Evolutionary conservation across 2,329 filamentous ascomycete species (phyloP), one percentile per base, ranked within the genome.

Genomic region (Arthrocladium fulminans): DNA sequence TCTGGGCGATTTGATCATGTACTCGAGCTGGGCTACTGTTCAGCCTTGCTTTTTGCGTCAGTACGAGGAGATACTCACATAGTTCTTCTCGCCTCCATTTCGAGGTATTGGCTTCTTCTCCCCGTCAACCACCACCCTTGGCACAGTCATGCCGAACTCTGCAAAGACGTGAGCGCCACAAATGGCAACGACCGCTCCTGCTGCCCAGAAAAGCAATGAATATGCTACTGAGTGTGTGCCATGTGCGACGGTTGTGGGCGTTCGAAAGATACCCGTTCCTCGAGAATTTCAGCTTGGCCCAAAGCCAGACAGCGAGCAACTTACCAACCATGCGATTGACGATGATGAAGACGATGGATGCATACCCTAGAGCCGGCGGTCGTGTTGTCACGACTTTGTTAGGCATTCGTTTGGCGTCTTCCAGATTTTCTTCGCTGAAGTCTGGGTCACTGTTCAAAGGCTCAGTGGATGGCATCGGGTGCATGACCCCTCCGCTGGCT

Each of bases 251-350:
- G 66, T 65, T 30, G 68, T 66, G 3, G 73, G 72, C 0, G 69
- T 73, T 5, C 69, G 70, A 54, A 73, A 75, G 49, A 75, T 73
- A 32, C 72, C 73, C 0, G 71, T 72, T 10, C 73, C 73, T 48
- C 2, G 12, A 22, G 4, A 20, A 37, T 23, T 9, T 48, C 37
- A 48, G 46, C 23, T 20, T 24, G 12, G n/a, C 20, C n/a, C 13
- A 20, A 15, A 20, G 9, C 12, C 23, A 23, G 22, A 5, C 13
- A 9, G 43, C 8, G n/a, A 4, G 6, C n/a, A 7, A 43, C 46
- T 32, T 42, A 48, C 46, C 46, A 15, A 48, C 30, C 46, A 48
- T 48, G 19, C 39, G 37, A 37, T 48, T 48, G 25, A 48, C 29
- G 3, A 48, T 48, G 23, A 48, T 48, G 15, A 41, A 20, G 19